Evolutionary conservation across 345 rosid genomes (phyloP).

Genomic region (Citrus unshiu): DNA sequence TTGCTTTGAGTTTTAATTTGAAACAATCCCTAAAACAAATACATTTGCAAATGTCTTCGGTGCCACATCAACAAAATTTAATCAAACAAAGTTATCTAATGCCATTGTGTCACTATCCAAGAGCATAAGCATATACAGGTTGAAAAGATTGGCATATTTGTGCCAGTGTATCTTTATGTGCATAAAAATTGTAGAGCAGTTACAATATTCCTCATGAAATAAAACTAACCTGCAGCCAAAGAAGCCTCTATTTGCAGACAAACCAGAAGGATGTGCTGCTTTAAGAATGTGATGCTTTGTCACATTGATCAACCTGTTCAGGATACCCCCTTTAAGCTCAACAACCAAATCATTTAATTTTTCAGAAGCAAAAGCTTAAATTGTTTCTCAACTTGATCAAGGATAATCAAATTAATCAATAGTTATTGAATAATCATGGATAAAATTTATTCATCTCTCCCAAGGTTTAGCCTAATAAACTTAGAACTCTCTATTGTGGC

Average conservation of each 20-base stretch:
- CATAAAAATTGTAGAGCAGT: neutral
- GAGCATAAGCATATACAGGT: too few relatives aligned
- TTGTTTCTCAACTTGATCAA: neutral
- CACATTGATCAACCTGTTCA: slow-evolving; percentile 76
- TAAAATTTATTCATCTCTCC: neutral
- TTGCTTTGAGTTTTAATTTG: too few relatives aligned
- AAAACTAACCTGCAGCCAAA: slow-evolving; percentile 87
- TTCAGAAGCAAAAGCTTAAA: neutral
- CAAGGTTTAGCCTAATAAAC: neutral
- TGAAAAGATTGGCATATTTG: neutral
- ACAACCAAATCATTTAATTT: neutral
- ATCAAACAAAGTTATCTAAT: too few relatives aligned
- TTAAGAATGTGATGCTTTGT: slow-evolving; percentile 85
- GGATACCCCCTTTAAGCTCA: neutral
- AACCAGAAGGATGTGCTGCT: slow-evolving; percentile 99
- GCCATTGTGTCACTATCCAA: too few relatives aligned
- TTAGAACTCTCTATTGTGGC: neutral
- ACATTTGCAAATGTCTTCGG: too few relatives aligned
- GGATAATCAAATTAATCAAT: neutral
- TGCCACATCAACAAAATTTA: too few relatives aligned
- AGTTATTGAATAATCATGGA: neutral
- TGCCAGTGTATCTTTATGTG: neutral
- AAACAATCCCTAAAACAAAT: too few relatives aligned
- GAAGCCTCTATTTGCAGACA: slow-evolving; percentile 94
- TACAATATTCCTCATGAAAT: neutral